Percentiles rank a stretch among this genome's conserved stretches.
Evolutionary conservation across 164 flowering plant genomes (phyloP).

Genomic region (Macadamia integrifolia): DNA sequence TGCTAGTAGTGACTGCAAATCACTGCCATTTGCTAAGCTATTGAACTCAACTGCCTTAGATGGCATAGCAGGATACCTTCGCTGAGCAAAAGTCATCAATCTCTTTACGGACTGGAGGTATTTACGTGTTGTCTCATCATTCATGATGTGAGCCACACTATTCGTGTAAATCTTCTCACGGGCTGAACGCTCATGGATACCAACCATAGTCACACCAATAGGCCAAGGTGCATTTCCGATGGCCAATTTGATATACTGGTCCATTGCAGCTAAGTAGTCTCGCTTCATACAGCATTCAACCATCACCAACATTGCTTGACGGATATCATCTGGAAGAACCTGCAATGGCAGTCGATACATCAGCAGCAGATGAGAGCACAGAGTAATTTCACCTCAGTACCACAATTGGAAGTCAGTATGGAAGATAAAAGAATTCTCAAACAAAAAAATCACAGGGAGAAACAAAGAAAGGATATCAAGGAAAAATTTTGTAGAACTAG

Average conservation of each 20-base stretch:
- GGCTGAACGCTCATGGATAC: slow-evolving; percentile 99
- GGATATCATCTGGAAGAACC: slow-evolving; percentile 91
- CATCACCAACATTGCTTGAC: slow-evolving; percentile 64
- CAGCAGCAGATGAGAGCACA: not conserved
- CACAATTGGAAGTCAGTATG: too few species aligned
- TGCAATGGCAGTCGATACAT: slow-evolving; percentile 10
- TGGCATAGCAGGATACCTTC: slow-evolving; percentile 89
- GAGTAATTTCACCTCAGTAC: too few species aligned
- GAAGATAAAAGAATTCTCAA: too few species aligned
- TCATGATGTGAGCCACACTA: slow-evolving; percentile 99
- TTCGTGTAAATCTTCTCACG: slow-evolving; percentile 97
- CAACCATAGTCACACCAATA: slow-evolving; percentile 99
- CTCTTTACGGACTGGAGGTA: slow-evolving; percentile 93
- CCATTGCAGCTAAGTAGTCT: slow-evolving; percentile 94
- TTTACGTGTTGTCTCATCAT: slow-evolving; percentile 96
- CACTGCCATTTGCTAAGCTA: slow-evolving; percentile 97
- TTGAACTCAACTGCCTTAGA: slow-evolving; percentile 97
- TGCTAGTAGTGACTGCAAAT: slow-evolving; percentile 71
- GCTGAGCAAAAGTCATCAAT: slow-evolving; percentile 87
- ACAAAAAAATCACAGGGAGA: too few species aligned
- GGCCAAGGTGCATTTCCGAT: slow-evolving; percentile 99
- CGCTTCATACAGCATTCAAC: slow-evolving; percentile 82
- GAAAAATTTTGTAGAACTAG: too few species aligned
- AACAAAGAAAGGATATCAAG: too few species aligned
- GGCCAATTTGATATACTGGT: slow-evolving; percentile 89